phyloP scores from a whole-genome alignment of 75 land plant species.

The Ceratopteris richardii region DNA sequence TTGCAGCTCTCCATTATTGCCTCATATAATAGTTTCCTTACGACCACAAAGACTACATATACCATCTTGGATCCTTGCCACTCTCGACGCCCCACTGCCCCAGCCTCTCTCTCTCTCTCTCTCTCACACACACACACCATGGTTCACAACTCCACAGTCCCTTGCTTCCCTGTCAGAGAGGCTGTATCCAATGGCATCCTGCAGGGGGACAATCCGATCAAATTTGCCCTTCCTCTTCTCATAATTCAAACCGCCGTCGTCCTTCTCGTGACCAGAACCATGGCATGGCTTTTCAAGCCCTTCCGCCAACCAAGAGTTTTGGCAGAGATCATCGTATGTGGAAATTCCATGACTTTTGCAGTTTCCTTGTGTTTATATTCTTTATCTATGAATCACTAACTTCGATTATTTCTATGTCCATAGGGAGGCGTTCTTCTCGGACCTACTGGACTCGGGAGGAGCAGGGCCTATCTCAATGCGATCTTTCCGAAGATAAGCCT shows the following conservation, averaged over 20 bases:
- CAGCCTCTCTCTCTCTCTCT: slow-evolving; percentile 1
- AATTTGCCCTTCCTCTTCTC: slow-evolving; percentile 66
- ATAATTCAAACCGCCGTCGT: slow-evolving; percentile 53
- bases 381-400: too few species aligned
- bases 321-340: slow-evolving; percentile 75
- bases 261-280: slow-evolving; percentile 44
- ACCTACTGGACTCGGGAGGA: slow-evolving; percentile 58
- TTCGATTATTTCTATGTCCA: too few species aligned
- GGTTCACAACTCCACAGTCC: slow-evolving; percentile 1
- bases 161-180: slow-evolving; percentile 8
- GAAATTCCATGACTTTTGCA: too few species aligned
- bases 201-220: slow-evolving; percentile 81
- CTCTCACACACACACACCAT: background rate
- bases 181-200: slow-evolving; percentile 58
- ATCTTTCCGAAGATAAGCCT: slow-evolving; percentile 56
- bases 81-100: background rate
- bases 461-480: slow-evolving; percentile 11
- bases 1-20: too few species aligned
- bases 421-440: slow-evolving; percentile 71
- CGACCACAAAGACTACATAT: too few species aligned
- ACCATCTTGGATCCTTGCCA: too few species aligned
- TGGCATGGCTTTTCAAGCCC: slow-evolving; percentile 63
- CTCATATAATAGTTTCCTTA: too few species aligned
- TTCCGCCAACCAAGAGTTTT: slow-evolving; percentile 78
- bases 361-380: too few species aligned